Base-by-base conservation (phyloP, 1,284 basidiomycete species). In the Irpex lacteus region DNA sequence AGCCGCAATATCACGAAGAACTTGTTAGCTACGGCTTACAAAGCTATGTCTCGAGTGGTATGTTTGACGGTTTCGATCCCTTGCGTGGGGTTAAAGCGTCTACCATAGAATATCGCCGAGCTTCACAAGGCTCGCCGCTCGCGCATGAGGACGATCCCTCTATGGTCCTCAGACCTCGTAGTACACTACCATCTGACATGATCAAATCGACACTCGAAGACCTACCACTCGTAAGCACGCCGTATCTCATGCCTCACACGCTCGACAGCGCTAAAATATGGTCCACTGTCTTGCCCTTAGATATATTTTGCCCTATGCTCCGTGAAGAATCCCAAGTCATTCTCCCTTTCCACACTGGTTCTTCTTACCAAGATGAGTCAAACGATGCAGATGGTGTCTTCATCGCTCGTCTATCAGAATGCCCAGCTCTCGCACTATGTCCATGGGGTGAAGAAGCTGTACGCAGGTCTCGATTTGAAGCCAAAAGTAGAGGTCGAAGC, bases 351-450 rank as follows among this genome's bases (percentile, higher is more conserved):
- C 55, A 15, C 52, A 11, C 52, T 54, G 3, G 52, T 32, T 21
- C 19, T 54, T 7, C 19, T 21, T 11, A 54, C 52, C 11, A 11
- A 21, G 11, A 19, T 19, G 36, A 21, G 34, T n/a, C 32, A 9
- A n/a, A 40, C 15, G 18, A 40, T 60, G 8, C 8, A 19, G n/a
- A 7, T 18, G 2, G 32, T 38, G 19, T 5, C 18, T 40, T 11
- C 36, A 15, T 11, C 52, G 18, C 26, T 63, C 26, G 50, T 26
- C 53, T 15, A 5, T 3, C 61, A 86, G 85, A 70, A 80, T 89
- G 65, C 89, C 92, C 7, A 86, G 82, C 5, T 92, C 70, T 85
- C 87, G 4, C 65, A 66, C 19, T 62, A 67, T 2, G 67, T 62
- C 13, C 81, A 77, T 50, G 79, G 82, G 40, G 40, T 44, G 11